phyloP scores from a whole-genome alignment of 495 filamentous ascomycete genomes.

The Xylaria cubensis region DNA sequence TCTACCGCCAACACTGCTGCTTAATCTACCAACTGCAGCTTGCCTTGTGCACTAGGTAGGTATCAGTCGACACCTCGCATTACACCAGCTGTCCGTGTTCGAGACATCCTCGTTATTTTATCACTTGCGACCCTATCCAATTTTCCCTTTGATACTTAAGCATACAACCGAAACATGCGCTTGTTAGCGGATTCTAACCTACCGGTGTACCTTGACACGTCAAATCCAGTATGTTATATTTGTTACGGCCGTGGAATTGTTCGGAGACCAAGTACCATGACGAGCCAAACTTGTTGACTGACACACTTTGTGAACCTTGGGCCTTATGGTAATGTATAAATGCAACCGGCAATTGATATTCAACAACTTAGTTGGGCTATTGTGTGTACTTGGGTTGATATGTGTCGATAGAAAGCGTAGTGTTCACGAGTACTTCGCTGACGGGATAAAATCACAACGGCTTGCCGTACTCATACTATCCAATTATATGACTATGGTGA shows the following conservation, averaged over 20 bases:
- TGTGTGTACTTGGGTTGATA: not conserved
- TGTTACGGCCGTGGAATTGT: not conserved
- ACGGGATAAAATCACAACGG: not conserved
- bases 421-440: not conserved
- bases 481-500: not conserved
- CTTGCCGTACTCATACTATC: not conserved
- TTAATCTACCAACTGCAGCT: not conserved
- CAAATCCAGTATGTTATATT: not conserved
- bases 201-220: not conserved
- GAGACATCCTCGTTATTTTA: not conserved
- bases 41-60: not conserved
- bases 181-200: not conserved
- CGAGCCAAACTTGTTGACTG: not conserved
- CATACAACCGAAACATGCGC: not conserved
- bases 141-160: not conserved
- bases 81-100: not conserved
- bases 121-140: not conserved
- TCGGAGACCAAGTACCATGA: too few relatives aligned
- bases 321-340: not conserved
- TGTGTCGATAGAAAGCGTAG: not conserved
- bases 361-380: not conserved
- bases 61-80: not conserved
- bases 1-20: not conserved
- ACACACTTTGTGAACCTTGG: not conserved
- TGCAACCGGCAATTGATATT: not conserved